phyloP scores from a whole-genome alignment of 306 rosid species.

The Neltuma alba region DNA sequence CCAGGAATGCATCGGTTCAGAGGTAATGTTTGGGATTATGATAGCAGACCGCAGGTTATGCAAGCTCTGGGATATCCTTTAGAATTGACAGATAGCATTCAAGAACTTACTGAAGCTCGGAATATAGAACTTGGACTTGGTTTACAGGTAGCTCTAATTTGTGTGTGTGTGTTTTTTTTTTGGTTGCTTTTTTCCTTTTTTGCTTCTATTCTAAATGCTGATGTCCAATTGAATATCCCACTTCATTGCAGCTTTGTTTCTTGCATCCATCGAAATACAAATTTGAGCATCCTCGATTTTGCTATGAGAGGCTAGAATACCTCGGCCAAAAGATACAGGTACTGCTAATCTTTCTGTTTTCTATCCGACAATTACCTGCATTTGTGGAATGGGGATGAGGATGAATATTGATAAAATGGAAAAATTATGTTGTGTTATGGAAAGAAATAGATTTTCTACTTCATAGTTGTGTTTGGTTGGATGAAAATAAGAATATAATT shows the following conservation, averaged over 20 bases:
- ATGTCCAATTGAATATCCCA: slow-evolving; percentile 30
- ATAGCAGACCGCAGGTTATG: slow-evolving; percentile 79
- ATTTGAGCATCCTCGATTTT: slow-evolving; percentile 95
- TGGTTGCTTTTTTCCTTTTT: no score
- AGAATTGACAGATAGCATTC: slow-evolving; percentile 65
- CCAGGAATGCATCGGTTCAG: slow-evolving; percentile 97
- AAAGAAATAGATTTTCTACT: no score
- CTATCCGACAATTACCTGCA: slow-evolving; percentile 13
- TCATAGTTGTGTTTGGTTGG: no score
- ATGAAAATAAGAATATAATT: no score
- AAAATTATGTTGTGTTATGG: no score
- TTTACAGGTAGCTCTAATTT: slow-evolving; percentile 65
- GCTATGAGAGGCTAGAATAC: slow-evolving; percentile 89
- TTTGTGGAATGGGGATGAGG: slow-evolving; percentile 1
- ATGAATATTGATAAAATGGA: no score
- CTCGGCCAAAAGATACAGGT: slow-evolving; percentile 97
- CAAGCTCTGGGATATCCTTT: slow-evolving; percentile 75
- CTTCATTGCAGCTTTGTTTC: slow-evolving; percentile 75
- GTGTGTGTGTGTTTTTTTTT: no score
- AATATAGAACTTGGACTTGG: slow-evolving; percentile 94
- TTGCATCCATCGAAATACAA: slow-evolving; percentile 94
- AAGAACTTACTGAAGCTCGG: slow-evolving; percentile 81
- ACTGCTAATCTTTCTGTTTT: slow-evolving; percentile 28
- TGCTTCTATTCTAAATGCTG: slow-evolving; percentile 28
- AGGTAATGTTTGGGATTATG: slow-evolving; percentile 95